Evolutionary conservation across 805 yeast genomes (phyloP).

Genomic region (Candida coquimbonensis): DNA sequence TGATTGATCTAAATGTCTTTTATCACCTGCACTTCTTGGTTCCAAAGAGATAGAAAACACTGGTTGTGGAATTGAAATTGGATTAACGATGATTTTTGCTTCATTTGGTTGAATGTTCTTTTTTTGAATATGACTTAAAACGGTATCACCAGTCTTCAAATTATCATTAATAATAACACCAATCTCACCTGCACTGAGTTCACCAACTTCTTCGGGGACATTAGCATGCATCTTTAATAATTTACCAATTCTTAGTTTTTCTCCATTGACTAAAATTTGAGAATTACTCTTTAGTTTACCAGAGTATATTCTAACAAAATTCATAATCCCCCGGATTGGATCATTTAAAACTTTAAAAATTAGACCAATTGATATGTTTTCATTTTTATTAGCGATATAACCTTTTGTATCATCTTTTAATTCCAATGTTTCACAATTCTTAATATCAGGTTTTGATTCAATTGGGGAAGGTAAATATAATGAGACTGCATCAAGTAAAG

Average conservation of each 20-base stretch:
- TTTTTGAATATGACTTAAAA: conserved; percentile 53
- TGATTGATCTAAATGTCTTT: conserved; percentile 63
- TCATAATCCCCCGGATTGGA: conserved; percentile 73
- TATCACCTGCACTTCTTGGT: conserved; percentile 79
- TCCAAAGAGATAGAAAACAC: conserved; percentile 82
- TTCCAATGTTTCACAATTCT: conserved; percentile 20
- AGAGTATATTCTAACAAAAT: conserved; percentile 81
- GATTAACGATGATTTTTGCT: conserved; percentile 46
- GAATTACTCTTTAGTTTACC: conserved; percentile 64
- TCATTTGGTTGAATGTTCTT: conserved; percentile 44
- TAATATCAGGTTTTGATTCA: conserved; percentile 55
- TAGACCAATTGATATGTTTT: conserved; percentile 63
- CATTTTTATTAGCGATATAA: conserved; percentile 45
- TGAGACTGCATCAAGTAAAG: conserved; percentile 76
- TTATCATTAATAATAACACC: conserved; percentile 65
- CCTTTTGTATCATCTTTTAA: conserved; percentile 40
- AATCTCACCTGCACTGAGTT: conserved; percentile 70
- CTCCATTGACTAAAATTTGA: conserved; percentile 61
- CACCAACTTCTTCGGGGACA: conserved; percentile 61
- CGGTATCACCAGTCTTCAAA: conserved; percentile 85
- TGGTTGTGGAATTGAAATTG: conserved; percentile 86
- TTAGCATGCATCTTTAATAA: conserved; percentile 86
- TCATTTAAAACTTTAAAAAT: conserved; percentile 92
- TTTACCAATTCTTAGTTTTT: conserved; percentile 57
- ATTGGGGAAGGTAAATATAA: conserved; percentile 78